Conservation (phyloP, 2,329 filamentous ascomycete species). For the Uncinocarpus reesii region DNA sequence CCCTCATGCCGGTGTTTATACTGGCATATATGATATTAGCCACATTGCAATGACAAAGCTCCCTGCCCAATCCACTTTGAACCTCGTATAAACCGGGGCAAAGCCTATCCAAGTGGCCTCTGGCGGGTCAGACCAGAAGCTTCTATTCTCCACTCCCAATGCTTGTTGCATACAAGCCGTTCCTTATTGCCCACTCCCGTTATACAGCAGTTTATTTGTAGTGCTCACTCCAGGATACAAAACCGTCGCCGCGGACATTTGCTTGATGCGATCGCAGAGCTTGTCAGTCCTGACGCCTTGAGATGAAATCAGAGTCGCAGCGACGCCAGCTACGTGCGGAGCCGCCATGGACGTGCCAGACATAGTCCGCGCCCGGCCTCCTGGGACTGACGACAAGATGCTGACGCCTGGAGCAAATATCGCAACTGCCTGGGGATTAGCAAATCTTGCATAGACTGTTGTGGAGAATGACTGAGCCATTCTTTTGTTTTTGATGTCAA, state of each 20-base stretch:
- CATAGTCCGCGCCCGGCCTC: slow-evolving; percentile 38
- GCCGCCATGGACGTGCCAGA: slow-evolving; percentile 31
- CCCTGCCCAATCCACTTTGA: too few species aligned
- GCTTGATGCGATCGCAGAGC: slow-evolving; percentile 43
- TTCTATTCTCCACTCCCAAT: too few species aligned
- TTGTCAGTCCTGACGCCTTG: slow-evolving; percentile 39
- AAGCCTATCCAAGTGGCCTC: too few species aligned
- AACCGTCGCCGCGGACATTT: not conserved
- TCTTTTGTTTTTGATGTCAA: too few species aligned
- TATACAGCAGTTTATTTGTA: slow-evolving; percentile 4
- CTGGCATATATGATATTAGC: too few species aligned
- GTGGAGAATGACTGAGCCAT: not conserved
- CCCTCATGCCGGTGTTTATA: too few species aligned
- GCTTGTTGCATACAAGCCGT: not conserved
- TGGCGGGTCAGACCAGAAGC: too few species aligned
- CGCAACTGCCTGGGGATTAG: slow-evolving; percentile 32
- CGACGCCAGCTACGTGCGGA: slow-evolving; percentile 44
- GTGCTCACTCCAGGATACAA: not conserved
- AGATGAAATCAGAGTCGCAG: slow-evolving; percentile 43
- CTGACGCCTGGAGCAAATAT: slow-evolving; percentile 48
- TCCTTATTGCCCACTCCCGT: not conserved
- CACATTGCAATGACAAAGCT: too few species aligned
- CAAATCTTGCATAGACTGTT: not conserved
- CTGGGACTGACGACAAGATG: slow-evolving; percentile 43
- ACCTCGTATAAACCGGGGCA: too few species aligned